Conservation (phyloP, 805 yeast genomes). For the Yarrowia sp. region DNA sequence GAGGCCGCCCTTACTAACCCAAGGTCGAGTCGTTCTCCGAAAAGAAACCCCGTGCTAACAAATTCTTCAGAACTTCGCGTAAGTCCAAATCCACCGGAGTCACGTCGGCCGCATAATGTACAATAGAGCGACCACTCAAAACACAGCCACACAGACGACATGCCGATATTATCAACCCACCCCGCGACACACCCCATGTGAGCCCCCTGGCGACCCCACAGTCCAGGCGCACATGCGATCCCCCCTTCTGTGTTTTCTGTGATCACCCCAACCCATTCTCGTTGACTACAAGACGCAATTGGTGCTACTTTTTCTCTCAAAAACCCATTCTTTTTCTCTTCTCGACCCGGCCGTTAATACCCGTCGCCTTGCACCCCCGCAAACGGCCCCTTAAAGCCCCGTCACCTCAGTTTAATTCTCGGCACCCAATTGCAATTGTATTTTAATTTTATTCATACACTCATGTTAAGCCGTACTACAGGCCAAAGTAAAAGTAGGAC, state of each 20-base stretch:
- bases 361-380: not conserved
- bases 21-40: conserved; percentile 11
- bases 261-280: not conserved
- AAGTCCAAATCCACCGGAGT: conserved; percentile 3
- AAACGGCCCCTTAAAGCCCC: not conserved
- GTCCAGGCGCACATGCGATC: too few relatives aligned
- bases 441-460: conserved; percentile 16
- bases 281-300: not conserved
- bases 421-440: conserved; percentile 11
- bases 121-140: not conserved
- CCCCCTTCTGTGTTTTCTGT: too few relatives aligned
- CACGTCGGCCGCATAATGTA: conserved; percentile 19
- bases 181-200: too few relatives aligned
- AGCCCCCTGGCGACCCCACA: too few relatives aligned
- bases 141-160: not conserved
- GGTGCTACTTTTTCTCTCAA: not conserved
- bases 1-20: not conserved
- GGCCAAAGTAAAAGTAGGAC: not conserved
- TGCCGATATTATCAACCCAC: too few relatives aligned
- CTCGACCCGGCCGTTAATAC: conserved; percentile 11
- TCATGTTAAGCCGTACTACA: not conserved
- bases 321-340: not conserved
- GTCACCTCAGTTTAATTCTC: conserved; percentile 1
- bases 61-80: conserved; percentile 25
- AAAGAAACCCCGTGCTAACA: conserved; percentile 18